Evolutionary conservation across 164 flowering plant species (phyloP).

Genomic region (Magnolia changhungtana): DNA sequence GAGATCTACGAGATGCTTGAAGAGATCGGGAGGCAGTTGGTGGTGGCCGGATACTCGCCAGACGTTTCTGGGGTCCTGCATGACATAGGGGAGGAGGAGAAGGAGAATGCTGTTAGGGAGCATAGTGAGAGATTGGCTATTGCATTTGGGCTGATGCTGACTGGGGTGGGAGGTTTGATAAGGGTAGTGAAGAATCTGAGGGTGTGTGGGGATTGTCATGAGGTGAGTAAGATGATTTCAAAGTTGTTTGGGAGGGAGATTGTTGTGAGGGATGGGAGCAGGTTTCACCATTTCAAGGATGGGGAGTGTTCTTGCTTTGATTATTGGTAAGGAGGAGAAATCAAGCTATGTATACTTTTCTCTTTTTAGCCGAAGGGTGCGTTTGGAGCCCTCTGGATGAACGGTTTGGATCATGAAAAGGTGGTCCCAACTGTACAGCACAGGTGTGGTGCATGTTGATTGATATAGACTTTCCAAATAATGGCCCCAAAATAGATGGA

Average conservation of each 20-base stretch:
- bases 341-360: too few species aligned
- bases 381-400: too few species aligned
- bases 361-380: too few species aligned
- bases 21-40: slow-evolving; percentile 35
- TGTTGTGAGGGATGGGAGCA: slow-evolving; percentile 50
- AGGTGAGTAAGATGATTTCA: slow-evolving; percentile 62
- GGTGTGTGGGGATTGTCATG: slow-evolving; percentile 66
- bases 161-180: slow-evolving; percentile 41
- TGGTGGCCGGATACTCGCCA: slow-evolving; percentile 45
- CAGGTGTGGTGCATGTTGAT: too few species aligned
- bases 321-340: slow-evolving; percentile 31
- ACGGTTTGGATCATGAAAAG: too few species aligned
- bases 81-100: slow-evolving; percentile 52
- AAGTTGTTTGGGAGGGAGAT: slow-evolving; percentile 50
- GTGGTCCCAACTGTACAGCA: too few species aligned
- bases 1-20: slow-evolving; percentile 53
- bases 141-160: slow-evolving; percentile 60
- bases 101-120: slow-evolving; percentile 39
- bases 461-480: too few species aligned
- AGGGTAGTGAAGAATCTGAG: slow-evolving; percentile 62
- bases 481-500: too few species aligned
- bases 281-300: slow-evolving; percentile 52
- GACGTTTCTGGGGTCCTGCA: slow-evolving; percentile 41
- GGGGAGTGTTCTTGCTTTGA: slow-evolving; percentile 61
- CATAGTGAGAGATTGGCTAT: slow-evolving; percentile 83